Percentiles rank a stretch among this genome's conserved stretches.
Conservation (phyloP, 1,139 yeast species). For the Debaryomyces robertsiae region DNA sequence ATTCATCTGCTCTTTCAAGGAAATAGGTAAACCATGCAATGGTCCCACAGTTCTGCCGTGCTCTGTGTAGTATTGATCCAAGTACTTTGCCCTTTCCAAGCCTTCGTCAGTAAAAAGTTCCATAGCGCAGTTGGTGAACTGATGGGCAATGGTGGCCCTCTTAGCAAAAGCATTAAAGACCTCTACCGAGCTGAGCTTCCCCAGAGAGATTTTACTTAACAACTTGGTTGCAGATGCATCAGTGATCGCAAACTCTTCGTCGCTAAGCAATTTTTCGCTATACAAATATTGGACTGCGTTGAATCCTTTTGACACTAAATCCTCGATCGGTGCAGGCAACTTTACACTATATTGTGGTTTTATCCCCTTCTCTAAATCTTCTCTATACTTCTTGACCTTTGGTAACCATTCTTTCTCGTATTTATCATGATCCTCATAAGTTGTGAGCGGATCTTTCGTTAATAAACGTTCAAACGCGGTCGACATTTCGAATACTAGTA, state of each 20-base stretch:
- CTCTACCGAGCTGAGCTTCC: conserved; percentile 43
- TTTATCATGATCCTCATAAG: conserved; percentile 41
- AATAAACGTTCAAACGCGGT: conserved; percentile 28
- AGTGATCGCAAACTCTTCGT: conserved; percentile 50
- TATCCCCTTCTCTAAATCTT: conserved; percentile 41
- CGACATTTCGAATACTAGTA: conserved; percentile 6
- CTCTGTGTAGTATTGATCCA: conserved; percentile 44
- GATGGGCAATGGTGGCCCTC: conserved; percentile 45
- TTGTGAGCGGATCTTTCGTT: conserved; percentile 33
- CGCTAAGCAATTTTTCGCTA: conserved; percentile 44
- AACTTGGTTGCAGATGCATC: conserved; percentile 42
- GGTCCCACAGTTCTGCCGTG: conserved; percentile 71
- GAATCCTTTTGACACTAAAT: conserved; percentile 44
- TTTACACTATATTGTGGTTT: conserved; percentile 46
- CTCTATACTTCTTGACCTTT: conserved; percentile 51
- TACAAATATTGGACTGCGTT: conserved; percentile 49
- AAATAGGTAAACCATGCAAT: conserved; percentile 77
- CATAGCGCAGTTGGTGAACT: conserved; percentile 39
- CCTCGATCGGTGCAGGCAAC: conserved; percentile 42
- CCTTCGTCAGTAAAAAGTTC: conserved; percentile 40
- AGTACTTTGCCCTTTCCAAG: conserved; percentile 33
- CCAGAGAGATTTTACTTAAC: conserved; percentile 36
- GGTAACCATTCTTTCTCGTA: conserved; percentile 46
- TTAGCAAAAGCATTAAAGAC: conserved; percentile 55
- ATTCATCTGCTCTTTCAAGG: conserved; percentile 72